Evolutionary conservation across 495 filamentous ascomycete species (phyloP).

Genomic region (Paragyromitra xinjiangensis): DNA sequence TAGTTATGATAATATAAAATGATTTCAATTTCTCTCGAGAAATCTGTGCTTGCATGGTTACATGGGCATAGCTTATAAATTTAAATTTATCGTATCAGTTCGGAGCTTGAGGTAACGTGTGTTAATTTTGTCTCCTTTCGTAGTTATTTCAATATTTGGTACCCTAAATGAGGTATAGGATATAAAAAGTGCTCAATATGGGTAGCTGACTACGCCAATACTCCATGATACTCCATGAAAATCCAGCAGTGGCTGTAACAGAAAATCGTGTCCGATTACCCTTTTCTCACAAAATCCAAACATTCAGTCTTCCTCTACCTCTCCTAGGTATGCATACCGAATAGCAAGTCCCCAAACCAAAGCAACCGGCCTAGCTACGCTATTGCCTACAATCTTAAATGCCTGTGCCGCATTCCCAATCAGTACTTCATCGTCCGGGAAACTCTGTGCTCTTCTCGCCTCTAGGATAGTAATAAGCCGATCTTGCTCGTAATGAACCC

Average conservation of each 20-base stretch:
- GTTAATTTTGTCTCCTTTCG: neutral
- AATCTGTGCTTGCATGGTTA: neutral
- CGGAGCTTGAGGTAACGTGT: neutral
- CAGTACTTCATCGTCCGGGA: slow-evolving; percentile 72
- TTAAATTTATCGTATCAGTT: too few species aligned
- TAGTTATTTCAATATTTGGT: neutral
- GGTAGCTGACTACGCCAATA: neutral
- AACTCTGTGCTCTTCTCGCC: slow-evolving; percentile 70
- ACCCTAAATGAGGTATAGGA: neutral
- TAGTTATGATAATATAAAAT: slow-evolving; percentile 15
- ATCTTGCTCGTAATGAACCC: slow-evolving; percentile 70
- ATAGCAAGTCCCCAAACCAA: slow-evolving; percentile 70
- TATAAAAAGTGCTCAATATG: neutral
- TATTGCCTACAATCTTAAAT: slow-evolving; percentile 74
- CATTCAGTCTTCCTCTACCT: slow-evolving; percentile 11
- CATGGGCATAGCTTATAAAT: neutral
- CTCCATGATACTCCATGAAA: neutral
- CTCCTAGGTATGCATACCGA: slow-evolving; percentile 65
- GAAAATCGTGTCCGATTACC: neutral
- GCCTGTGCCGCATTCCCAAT: slow-evolving; percentile 65
- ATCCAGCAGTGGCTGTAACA: neutral
- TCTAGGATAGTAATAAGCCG: slow-evolving; percentile 70
- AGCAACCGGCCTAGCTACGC: slow-evolving; percentile 71
- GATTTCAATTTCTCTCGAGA: neutral
- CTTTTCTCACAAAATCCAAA: neutral